Conservation (phyloP, 164 flowering plant species). For the Taxillus chinensis region DNA sequence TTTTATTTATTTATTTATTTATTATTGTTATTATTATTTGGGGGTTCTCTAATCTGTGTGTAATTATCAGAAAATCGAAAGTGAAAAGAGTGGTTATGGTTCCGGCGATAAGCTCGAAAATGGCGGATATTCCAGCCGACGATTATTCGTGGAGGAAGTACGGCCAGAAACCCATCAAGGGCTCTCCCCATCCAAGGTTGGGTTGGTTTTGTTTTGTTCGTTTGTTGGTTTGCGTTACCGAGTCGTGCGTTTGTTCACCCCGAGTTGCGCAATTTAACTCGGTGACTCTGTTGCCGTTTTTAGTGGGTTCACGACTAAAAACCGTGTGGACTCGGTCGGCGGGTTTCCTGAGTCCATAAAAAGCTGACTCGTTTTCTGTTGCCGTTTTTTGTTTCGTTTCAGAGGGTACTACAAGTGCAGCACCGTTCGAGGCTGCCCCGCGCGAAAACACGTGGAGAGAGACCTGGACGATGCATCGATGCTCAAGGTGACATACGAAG, state of each 20-base stretch:
- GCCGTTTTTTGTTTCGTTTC: slow-evolving; percentile 2
- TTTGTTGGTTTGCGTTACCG: too few relatives aligned
- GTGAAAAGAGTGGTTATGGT: slow-evolving; percentile 45
- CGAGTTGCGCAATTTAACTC: background rate
- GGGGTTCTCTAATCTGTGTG: too few relatives aligned
- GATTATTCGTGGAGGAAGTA: slow-evolving; percentile 75
- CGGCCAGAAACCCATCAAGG: slow-evolving; percentile 79
- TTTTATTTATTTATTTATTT: too few relatives aligned
- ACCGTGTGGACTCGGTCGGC: too few relatives aligned
- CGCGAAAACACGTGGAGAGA: slow-evolving; percentile 64
- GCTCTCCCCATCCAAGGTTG: slow-evolving; percentile 74
- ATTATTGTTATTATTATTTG: too few relatives aligned
- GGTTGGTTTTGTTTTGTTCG: background rate
- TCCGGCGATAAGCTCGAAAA: slow-evolving; percentile 56
- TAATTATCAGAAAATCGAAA: slow-evolving; percentile 36
- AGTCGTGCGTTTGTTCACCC: too few relatives aligned
- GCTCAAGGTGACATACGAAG: slow-evolving; percentile 60
- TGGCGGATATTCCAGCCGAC: slow-evolving; percentile 75
- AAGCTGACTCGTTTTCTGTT: too few relatives aligned
- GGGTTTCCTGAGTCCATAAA: too few relatives aligned
- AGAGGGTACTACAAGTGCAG: slow-evolving; percentile 80
- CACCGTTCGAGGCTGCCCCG: slow-evolving; percentile 60
- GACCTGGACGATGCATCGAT: slow-evolving; percentile 54
- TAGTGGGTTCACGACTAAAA: too few relatives aligned
- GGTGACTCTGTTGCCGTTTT: background rate